phyloP scores from a whole-genome alignment of 148 eudicot genomes.

The Limonium bicolor region DNA sequence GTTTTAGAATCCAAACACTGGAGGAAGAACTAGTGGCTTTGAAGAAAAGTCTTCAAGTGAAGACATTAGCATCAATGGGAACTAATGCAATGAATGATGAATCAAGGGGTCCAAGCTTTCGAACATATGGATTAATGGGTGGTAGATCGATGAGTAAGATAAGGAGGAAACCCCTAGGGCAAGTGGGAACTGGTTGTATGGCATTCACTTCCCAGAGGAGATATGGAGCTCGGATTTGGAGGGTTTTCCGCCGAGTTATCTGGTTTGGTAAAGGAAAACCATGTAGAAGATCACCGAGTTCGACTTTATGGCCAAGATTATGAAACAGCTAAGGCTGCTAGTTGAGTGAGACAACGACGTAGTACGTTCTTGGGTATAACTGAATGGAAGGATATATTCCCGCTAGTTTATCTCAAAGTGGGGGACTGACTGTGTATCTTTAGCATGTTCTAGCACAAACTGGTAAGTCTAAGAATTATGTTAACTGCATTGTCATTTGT shows the following conservation, averaged over 20 bases:
- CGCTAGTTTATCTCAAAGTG: no score
- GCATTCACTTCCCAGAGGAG: conserved; percentile 61
- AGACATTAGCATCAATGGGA: conserved; percentile 17
- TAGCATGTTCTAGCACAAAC: no score
- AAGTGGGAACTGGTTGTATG: conserved; percentile 61
- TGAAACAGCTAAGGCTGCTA: no score
- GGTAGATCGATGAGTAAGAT: conserved; percentile 41
- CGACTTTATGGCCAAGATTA: conserved; percentile 15
- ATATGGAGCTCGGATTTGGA: conserved; percentile 47
- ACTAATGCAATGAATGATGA: conserved; percentile 13
- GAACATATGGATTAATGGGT: conserved; percentile 17
- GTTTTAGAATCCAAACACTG: conserved; percentile 77
- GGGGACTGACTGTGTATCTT: no score
- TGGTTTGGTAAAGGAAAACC: conserved; percentile 41
- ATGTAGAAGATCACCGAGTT: conserved; percentile 27
- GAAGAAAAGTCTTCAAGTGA: conserved; percentile 42
- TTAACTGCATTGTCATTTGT: no score
- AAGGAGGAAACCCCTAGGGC: conserved; percentile 36
- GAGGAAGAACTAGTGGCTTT: conserved; percentile 57
- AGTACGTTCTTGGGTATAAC: no score
- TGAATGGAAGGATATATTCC: no score
- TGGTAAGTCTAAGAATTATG: no score
- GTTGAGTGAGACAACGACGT: no score
- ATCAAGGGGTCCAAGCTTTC: not conserved
- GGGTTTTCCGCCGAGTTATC: conserved; percentile 36